Percentiles rank a stretch among this genome's conserved stretches.
These are phyloP conservation scores for Corrigiola litoralis DNA, from an alignment of 179 eudicot species.

Conservation along the genomic window DNA sequence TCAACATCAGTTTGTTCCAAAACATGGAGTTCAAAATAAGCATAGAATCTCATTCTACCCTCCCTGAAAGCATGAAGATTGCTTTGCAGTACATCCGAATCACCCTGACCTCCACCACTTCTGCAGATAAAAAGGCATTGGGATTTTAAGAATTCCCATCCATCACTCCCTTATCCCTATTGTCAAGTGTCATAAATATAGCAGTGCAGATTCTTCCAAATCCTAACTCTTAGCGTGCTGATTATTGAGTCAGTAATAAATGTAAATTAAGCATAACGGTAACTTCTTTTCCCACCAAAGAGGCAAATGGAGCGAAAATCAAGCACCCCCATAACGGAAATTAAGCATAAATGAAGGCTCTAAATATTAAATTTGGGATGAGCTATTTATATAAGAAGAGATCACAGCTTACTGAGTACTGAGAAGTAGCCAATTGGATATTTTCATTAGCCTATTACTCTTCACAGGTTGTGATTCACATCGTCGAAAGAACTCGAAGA, in stretches of 20 bases:
- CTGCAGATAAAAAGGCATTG: no score
- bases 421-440: not conserved
- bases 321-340: constrained; percentile 15
- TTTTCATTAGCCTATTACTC: not conserved
- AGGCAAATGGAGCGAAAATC: constrained; percentile 8
- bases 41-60: constrained; percentile 12
- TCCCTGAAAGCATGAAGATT: constrained; percentile 5
- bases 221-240: no score
- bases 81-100: not conserved
- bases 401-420: not conserved
- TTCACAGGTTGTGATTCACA: not conserved
- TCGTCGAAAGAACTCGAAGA: not conserved
- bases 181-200: no score
- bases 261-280: constrained; percentile 2
- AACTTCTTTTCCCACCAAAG: not conserved
- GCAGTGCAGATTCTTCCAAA: no score
- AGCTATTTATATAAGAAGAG: constrained; percentile 4
- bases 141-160: not conserved
- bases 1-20: not conserved
- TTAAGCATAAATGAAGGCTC: constrained; percentile 8
- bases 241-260: not conserved
- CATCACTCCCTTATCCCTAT: not conserved
- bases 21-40: constrained; percentile 1
- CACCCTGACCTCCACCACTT: not conserved
- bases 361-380: constrained; percentile 4